A percentile compares a stretch with the other conserved stretches of the same genome.
Conservation (phyloP, 352 stramenopile species). For the Saprolegnia diclina region DNA sequence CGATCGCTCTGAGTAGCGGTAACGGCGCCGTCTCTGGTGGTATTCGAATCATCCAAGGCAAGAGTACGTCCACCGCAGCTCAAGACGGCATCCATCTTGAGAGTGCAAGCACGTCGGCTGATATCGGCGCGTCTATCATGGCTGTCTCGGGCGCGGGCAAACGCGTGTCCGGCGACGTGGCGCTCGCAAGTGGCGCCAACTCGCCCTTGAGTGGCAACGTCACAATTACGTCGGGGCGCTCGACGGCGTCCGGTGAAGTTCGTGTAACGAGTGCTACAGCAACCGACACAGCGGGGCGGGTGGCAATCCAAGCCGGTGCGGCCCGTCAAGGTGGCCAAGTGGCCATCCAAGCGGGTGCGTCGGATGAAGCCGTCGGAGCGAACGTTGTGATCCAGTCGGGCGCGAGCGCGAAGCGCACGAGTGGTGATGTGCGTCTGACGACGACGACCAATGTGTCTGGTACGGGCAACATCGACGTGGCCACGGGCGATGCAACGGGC, state of each 20-base stretch:
- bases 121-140: neutral
- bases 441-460: no score
- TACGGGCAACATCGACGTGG: neutral
- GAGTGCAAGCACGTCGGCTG: neutral
- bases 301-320: neutral
- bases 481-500: neutral
- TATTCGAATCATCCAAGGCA: conserved; percentile 17
- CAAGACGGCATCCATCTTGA: neutral
- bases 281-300: neutral
- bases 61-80: neutral
- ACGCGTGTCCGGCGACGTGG: neutral
- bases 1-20: neutral
- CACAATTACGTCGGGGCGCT: neutral
- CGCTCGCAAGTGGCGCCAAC: neutral
- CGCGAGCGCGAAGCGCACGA: neutral
- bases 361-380: neutral
- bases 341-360: neutral
- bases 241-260: neutral
- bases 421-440: neutral
- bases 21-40: neutral
- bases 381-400: neutral
- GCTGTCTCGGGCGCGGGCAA: conserved; percentile 2
- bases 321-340: no score
- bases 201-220: neutral
- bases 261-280: neutral